Base-by-base conservation (phyloP, 768 basidiomycete genomes). In the Tremella mesenterica region DNA sequence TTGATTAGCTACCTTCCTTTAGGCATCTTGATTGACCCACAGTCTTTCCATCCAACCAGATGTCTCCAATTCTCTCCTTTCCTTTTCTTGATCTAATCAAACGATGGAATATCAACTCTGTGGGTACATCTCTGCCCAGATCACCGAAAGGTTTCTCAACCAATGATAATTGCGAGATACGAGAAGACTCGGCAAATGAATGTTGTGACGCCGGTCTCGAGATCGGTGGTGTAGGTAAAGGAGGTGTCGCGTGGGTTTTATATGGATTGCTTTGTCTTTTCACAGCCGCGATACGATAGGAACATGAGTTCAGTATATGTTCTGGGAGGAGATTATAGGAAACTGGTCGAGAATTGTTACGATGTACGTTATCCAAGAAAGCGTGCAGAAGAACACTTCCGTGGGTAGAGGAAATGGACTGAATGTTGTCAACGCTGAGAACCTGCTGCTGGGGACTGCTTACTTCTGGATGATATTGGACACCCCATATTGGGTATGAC, bases 381-480 rank as follows among this genome's bases (percentile, higher is more conserved):
- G 70, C 52, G 44, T 57, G 59, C 0, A 73, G 59, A 23, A 73
- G 48, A 12, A 50, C 43, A 4, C 52, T 20, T 16, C 72, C 72
- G 16, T 57, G 56, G 1, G 66, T 65, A 1, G 70, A 71, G 9
- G 72, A 69, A 29, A 73, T 73, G 2, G 68, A 70, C 68, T 69
- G 43, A 13, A 7, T 20, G 21, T 14, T 55, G 44, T 46, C 20
- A 26, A 26, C 9, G 21, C 9, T 27, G 12, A 28, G 14, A 30
- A 50, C 34, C 14, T 4, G 10, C 39, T 6, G 0, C n/a, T n/a
- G n/a, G n/a, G n/a, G n/a, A n/a, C n/a, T n/a, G 30, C 54, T 30
- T 47, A 70, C 71, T 59, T 73, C 72, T 2, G 72, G 72, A 52
- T 73, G 72, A 44, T 71, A 73, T 45, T 73, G 72, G 1, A 71